Base-by-base conservation (phyloP, 371 early-diverging fungal genomes). In the Encephalitozoon hellem region DNA sequence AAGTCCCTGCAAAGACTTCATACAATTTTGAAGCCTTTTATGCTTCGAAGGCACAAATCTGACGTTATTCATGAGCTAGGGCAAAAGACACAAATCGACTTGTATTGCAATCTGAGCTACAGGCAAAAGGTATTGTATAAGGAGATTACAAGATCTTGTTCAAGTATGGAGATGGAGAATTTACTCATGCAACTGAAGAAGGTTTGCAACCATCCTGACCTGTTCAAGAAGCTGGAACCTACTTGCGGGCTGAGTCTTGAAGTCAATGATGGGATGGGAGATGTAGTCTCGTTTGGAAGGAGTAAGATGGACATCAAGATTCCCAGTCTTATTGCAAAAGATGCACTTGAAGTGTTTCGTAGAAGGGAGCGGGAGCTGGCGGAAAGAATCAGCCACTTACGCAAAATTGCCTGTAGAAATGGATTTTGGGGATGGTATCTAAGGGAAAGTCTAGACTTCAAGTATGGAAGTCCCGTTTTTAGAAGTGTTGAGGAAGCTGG, bases 141-240 rank as follows among this genome's bases (percentile, higher is more conserved):
- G 49, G 75, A 74, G 38, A 82, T 86, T 28, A 72, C 78, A 4
- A 65, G 80, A 39, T 43, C 49, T 25, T 68, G 67, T 18, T 18
- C n/a, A 64, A 49, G 51, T 15, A 49, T 51, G 47, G 70, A 76
- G 25, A 69, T 93, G 80, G 92, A 92, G 90, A 93, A 96, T 83
- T 79, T 94, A 49, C 89, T 96, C 15, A 94, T 96, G 93, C 95
- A 96, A 82, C 90, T 95, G 84, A 90, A 95, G 83, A 97, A 97
- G 84, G 91, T 95, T 38, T 93, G 93, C 85, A 95, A 95, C 79
- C 96, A 96, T 83, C 96, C 96, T 0, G 94, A 97, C 81, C 84
- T 97, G 30, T 96, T 97, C 88, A 93, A 94, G 80, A 90, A 93
- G 42, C 87, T 91, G 25, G 91, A 92, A 54, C 63, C 74, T 18